Base-by-base conservation (phyloP, 768 basidiomycete species). In the Gyrodon lividus region DNA sequence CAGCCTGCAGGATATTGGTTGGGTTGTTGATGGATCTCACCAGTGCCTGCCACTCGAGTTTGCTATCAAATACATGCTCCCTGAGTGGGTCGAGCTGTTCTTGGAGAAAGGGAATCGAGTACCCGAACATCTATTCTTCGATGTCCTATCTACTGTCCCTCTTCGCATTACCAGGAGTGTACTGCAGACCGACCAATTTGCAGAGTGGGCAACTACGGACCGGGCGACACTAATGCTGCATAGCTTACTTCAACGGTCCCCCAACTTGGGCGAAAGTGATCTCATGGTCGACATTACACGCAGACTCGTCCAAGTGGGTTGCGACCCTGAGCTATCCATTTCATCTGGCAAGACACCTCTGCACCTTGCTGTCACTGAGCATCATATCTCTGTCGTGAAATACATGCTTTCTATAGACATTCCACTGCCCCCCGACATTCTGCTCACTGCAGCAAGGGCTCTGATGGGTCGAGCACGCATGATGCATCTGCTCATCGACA, bases 181-280 rank as follows among this genome's bases (percentile, higher is more conserved):
- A 2, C 16, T 59, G 7, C 55, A 57, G 20, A 54, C 58, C 3
- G 43, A 48, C 12, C 47, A 55, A 13, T 59, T 59, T 17, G 41
- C 19, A 6, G 57, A 59, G 26, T 60, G 59, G 59, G 43, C 42
- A 0, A 7, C 8, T 3, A 3, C 12, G 5, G 4, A 2, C 1
- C n/a, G n/a, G n/a, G 0, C 17, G 19, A 52, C 1, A 17, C 1
- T 17, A 10, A 14, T 48, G 35, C 33, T 44, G 24, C 9, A 9
- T 0, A 0, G 26, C 43, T 1, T 19, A n/a, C 19, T 38, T n/a
- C 24, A 3, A 3, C 2, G 19, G 12, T 14, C 4, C 22, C 9
- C 5, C 3, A 5, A n/a, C 16, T 2, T 1, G 24, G 6, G 10
- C 8, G 48, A 49, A 14, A 17, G 45, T 7, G 49, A 56, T 17